Base-by-base conservation (phyloP, 495 filamentous ascomycete genomes). In the Trichoderma gamsii region DNA sequence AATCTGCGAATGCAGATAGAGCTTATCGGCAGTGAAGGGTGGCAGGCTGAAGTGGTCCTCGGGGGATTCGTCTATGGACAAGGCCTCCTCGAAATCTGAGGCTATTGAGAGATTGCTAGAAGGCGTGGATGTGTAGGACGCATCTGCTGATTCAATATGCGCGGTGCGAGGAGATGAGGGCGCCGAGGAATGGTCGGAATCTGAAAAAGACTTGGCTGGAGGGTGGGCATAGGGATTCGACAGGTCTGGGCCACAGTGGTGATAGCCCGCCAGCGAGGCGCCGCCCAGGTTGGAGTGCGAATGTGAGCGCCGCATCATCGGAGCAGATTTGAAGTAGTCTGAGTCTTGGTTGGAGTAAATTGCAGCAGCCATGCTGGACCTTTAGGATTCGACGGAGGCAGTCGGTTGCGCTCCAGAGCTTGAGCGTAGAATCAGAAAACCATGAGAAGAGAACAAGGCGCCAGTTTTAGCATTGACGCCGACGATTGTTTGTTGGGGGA, bases 71-170 rank as follows among this genome's bases (percentile, higher is more conserved):
- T 71, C 63, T 32, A 66, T 70, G 4, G 70, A 44, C 27, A 81
- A 79, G 25, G 82, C 78, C 29, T 83, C 78, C 23, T 84, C 81
- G 70, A 76, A 83, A 65, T 80, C 78, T 18, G 81, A 82, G 68
- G 84, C 83, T 35, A 90, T 74, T 0, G 89, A 90, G 29, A 91
- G 73, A 68, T 82, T 88, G 68, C 86, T 87, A 16, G 87, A 80
- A n/a, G 87, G 84, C 23, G 87, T 86, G 12, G 89, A 87, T 4
- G 81, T 78, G 63, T 74, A 79, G 1, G 80, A 81, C 59, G 73
- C 71, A 32, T 79, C 78, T 35, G 71, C 67, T 16, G 80, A 81
- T 61, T 80, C 80, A 67, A 69, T 71, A 49, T 75, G 76, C 21
- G 73, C 67, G 3, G 73, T 76, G n/a, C 72, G 73, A 46, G 81